Conservation (phyloP, 768 basidiomycete species). For the Hericium rajendrae region DNA sequence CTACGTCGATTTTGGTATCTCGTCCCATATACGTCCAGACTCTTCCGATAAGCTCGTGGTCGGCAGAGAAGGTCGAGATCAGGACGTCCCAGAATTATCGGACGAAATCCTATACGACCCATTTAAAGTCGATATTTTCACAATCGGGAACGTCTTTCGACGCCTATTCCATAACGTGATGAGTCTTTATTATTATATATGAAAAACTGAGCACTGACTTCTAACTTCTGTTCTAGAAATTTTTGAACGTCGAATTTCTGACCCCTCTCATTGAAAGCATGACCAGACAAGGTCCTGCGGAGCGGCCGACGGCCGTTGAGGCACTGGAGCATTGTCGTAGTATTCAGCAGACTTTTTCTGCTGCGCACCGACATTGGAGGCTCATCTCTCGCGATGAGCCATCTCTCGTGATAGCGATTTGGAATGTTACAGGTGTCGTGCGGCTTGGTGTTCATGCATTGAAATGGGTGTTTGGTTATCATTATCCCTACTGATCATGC, state of each 20-base stretch:
- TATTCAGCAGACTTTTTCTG: no score
- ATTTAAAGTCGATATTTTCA: constrained; percentile 14
- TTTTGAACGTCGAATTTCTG: not conserved
- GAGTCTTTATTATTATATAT: not conserved
- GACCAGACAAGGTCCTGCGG: not conserved
- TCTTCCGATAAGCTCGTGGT: not conserved
- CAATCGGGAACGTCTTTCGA: constrained; percentile 1
- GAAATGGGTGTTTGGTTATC: no score
- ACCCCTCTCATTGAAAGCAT: not conserved
- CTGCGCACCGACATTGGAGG: no score
- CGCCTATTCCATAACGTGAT: not conserved
- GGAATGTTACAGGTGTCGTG: no score
- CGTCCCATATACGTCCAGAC: not conserved
- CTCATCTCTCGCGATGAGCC: no score
- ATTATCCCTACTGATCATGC: no score
- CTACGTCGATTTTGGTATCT: constrained; percentile 8
- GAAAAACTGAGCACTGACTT: not conserved
- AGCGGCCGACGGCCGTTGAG: no score
- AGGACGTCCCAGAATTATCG: constrained; percentile 10
- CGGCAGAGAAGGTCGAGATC: constrained; percentile 1
- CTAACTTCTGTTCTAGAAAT: not conserved
- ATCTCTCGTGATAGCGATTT: no score
- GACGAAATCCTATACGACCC: constrained; percentile 7
- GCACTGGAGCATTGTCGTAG: no score
- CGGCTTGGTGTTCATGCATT: no score